Conservation (phyloP, 441 rosid species). For the Daphne laureola region DNA sequence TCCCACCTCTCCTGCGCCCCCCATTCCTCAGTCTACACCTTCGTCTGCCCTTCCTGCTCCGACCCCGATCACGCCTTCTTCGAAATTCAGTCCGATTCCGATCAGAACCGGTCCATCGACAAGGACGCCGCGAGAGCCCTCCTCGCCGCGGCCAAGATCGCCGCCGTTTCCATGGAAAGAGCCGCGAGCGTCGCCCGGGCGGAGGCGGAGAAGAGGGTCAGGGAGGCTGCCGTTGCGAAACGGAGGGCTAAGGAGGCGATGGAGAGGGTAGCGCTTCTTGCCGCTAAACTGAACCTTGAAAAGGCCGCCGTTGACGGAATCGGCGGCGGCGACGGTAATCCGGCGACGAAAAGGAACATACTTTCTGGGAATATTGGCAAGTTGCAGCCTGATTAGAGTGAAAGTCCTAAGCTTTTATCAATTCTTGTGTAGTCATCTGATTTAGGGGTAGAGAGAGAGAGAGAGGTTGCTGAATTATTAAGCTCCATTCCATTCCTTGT, state of each 20-base stretch:
- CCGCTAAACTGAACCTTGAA: slow-evolving; percentile 24
- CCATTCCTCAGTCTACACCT: slow-evolving; percentile 24
- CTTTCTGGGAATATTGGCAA: too few relatives aligned
- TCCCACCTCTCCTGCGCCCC: slow-evolving; percentile 47
- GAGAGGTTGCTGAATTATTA: too few relatives aligned
- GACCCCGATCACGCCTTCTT: slow-evolving; percentile 57
- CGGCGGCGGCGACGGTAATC: too few relatives aligned
- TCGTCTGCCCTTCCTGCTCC: slow-evolving; percentile 57
- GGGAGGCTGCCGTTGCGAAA: slow-evolving; percentile 46
- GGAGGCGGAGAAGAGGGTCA: slow-evolving; percentile 46
- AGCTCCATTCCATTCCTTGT: too few relatives aligned
- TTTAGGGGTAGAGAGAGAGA: too few relatives aligned
- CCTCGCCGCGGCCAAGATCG: slow-evolving; percentile 52
- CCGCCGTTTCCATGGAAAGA: slow-evolving; percentile 35
- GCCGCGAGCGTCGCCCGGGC: slow-evolving; percentile 37
- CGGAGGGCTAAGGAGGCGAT: slow-evolving; percentile 63
- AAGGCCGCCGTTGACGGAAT: slow-evolving; percentile 1
- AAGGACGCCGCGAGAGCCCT: slow-evolving; percentile 40
- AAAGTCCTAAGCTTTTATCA: too few relatives aligned
- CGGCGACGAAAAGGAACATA: too few relatives aligned
- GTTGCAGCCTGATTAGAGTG: too few relatives aligned
- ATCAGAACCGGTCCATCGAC: slow-evolving; percentile 20
- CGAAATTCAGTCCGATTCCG: slow-evolving; percentile 8
- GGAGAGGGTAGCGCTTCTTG: slow-evolving; percentile 41
- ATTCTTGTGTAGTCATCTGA: too few relatives aligned